A percentile compares a stretch with the other conserved stretches of the same genome.
Evolutionary conservation across 495 filamentous ascomycete genomes (phyloP).

Genomic region (Annulohypoxylon stygium): DNA sequence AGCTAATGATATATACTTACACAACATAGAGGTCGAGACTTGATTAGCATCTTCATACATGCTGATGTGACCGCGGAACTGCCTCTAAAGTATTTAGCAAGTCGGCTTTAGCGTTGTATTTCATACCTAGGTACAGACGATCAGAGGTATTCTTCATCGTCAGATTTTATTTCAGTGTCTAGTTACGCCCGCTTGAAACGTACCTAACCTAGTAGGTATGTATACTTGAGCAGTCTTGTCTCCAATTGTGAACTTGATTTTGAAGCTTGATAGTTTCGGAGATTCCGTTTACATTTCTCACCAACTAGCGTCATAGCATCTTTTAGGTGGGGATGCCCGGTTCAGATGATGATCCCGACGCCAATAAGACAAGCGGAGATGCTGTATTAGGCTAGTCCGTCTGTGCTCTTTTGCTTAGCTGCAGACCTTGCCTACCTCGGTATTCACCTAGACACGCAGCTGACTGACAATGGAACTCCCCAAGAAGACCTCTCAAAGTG

Average conservation of each 20-base stretch:
- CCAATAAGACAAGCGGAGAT: constrained; percentile 20
- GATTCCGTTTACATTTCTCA: constrained; percentile 1
- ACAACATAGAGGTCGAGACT: not conserved
- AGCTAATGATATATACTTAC: not conserved
- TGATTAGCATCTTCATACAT: too few species aligned
- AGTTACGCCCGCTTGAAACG: too few species aligned
- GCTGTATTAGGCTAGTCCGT: constrained; percentile 37
- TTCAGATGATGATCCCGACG: not conserved
- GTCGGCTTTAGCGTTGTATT: too few species aligned
- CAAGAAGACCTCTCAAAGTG: not conserved
- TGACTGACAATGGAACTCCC: not conserved
- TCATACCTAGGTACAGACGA: too few species aligned
- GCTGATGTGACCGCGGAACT: too few species aligned
- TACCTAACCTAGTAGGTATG: too few species aligned
- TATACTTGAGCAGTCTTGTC: not conserved
- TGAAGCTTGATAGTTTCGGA: constrained; percentile 1
- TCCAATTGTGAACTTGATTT: not conserved
- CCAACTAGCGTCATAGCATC: not conserved
- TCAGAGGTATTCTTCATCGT: too few species aligned
- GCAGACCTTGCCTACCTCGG: not conserved
- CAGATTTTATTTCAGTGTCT: too few species aligned
- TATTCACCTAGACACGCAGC: not conserved
- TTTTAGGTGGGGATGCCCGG: constrained; percentile 9
- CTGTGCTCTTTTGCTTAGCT: constrained; percentile 7
- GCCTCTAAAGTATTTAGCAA: too few species aligned